phyloP scores from a whole-genome alignment of 305 asterid genomes.

The Coffea humblotiana region DNA sequence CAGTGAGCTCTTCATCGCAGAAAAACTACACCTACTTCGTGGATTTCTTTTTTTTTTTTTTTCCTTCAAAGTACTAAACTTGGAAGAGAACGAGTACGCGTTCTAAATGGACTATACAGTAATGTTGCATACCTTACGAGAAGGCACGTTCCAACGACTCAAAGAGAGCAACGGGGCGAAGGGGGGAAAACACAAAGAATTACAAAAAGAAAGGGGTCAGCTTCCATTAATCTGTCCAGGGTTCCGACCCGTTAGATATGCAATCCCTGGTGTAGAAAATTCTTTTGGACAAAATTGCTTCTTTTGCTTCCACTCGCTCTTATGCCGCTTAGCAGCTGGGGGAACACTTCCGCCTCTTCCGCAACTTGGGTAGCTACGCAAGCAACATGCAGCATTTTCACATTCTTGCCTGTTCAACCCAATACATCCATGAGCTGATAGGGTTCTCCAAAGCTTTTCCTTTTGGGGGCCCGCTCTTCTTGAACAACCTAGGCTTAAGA shows the following conservation, averaged over 20 bases:
- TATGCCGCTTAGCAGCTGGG: neutral
- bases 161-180: neutral
- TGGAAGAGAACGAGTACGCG: neutral
- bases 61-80: too few relatives aligned
- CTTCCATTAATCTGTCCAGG: neutral
- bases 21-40: neutral
- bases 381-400: slow-evolving; percentile 23
- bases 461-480: slow-evolving; percentile 59
- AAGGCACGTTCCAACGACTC: neutral
- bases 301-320: neutral
- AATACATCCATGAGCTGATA: slow-evolving; percentile 31
- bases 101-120: neutral
- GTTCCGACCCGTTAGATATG: neutral
- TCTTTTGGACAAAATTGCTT: neutral
- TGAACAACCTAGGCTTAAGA: slow-evolving; percentile 40
- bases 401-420: slow-evolving; percentile 27
- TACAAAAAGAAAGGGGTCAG: neutral
- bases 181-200: neutral
- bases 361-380: neutral
- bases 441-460: slow-evolving; percentile 48
- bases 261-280: neutral
- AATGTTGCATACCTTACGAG: neutral
- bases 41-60: neutral
- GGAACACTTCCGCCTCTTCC: neutral
- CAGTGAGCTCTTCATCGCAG: neutral